phyloP scores from a whole-genome alignment of 208 protist species.

The Crithidia bombi region DNA sequence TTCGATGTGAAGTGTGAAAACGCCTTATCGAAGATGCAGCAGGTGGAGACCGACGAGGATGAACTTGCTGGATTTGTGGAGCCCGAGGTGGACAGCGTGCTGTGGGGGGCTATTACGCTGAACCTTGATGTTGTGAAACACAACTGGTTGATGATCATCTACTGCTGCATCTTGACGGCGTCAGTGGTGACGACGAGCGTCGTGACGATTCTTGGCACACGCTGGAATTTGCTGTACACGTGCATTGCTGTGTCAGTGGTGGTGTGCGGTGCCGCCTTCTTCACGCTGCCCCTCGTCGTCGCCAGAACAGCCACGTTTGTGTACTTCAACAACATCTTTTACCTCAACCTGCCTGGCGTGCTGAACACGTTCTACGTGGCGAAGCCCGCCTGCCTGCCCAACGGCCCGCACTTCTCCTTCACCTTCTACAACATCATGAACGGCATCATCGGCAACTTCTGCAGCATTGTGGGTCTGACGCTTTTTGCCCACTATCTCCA shows the following conservation, averaged over 20 bases:
- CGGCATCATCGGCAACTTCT: slow-evolving; percentile 45
- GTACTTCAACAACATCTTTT: slow-evolving; percentile 43
- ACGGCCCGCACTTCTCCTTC: slow-evolving; percentile 69
- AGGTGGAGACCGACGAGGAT: neutral
- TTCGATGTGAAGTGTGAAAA: neutral
- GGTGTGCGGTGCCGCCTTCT: slow-evolving; percentile 28
- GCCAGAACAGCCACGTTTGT: slow-evolving; percentile 43
- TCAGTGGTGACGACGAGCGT: slow-evolving; percentile 34
- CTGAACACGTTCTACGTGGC: slow-evolving; percentile 70
- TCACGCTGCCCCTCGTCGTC: slow-evolving; percentile 42
- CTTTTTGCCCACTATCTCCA: slow-evolving; percentile 61
- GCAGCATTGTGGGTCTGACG: slow-evolving; percentile 47
- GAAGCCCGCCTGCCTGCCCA: slow-evolving; percentile 46
- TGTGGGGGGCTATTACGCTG: slow-evolving; percentile 34
- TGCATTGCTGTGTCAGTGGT: slow-evolving; percentile 30
- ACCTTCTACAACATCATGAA: slow-evolving; percentile 69
- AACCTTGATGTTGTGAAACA: slow-evolving; percentile 34
- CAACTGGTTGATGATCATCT: slow-evolving; percentile 41
- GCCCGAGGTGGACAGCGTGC: slow-evolving; percentile 25
- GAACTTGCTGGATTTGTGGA: slow-evolving; percentile 25
- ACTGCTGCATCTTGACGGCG: slow-evolving; percentile 41
- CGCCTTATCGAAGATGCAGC: neutral
- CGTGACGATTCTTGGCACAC: slow-evolving; percentile 43
- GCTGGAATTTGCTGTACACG: slow-evolving; percentile 36
- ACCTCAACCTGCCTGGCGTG: slow-evolving; percentile 62